A percentile compares a stretch with the other conserved stretches of the same genome.
Conservation (phyloP, 208 protist species). For the Leishmania martiniquensis region DNA sequence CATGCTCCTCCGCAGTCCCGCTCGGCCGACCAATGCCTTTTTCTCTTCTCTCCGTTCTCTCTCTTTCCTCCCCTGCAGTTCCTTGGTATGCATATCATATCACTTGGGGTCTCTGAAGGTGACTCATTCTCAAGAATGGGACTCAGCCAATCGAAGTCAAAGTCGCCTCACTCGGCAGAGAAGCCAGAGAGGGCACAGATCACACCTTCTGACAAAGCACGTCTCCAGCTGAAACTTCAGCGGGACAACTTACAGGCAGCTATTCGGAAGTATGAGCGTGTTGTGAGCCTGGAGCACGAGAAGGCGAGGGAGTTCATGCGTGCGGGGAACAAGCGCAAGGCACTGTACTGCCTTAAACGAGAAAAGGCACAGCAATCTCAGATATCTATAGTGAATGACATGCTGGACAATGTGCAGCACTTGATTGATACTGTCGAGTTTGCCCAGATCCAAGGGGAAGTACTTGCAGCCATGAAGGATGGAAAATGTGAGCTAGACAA, state of each 20-base stretch:
- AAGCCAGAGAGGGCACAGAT: constrained; percentile 38
- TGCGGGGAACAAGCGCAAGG: constrained; percentile 69
- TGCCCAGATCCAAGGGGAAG: constrained; percentile 72
- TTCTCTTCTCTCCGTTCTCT: not conserved
- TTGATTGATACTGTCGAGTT: constrained; percentile 84
- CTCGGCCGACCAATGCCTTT: too few species aligned
- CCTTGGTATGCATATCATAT: not conserved
- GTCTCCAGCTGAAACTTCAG: constrained; percentile 86
- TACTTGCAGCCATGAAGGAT: constrained; percentile 63
- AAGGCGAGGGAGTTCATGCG: constrained; percentile 70
- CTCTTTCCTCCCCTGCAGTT: not conserved
- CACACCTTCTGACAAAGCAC: constrained; percentile 64
- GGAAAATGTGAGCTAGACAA: constrained; percentile 77
- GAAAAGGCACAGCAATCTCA: constrained; percentile 63
- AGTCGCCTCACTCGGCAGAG: not conserved
- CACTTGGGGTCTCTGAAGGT: not conserved
- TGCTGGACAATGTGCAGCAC: constrained; percentile 82
- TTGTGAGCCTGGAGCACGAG: constrained; percentile 50
- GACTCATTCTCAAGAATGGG: constrained; percentile 17
- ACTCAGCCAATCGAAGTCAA: constrained; percentile 15
- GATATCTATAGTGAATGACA: constrained; percentile 58
- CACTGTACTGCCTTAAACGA: constrained; percentile 84
- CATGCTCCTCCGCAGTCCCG: not conserved
- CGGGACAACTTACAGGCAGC: constrained; percentile 73
- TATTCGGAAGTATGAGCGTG: constrained; percentile 69